phyloP scores from a whole-genome alignment of 163 green algal species.

The Picocystis sp. region DNA sequence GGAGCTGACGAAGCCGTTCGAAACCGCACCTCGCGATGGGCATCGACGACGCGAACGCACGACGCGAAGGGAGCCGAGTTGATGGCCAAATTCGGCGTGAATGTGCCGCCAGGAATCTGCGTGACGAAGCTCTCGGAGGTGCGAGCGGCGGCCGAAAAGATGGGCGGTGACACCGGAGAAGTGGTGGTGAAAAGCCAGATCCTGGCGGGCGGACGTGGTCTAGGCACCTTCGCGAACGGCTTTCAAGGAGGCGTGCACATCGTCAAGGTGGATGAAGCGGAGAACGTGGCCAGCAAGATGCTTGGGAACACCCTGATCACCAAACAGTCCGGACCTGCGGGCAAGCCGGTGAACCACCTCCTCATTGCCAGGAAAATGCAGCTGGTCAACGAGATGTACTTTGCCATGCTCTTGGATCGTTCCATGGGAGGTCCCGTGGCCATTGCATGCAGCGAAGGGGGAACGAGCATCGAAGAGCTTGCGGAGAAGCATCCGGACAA shows the following conservation, averaged over 20 bases:
- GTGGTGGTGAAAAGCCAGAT: conserved; percentile 96
- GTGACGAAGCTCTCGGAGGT: conserved; percentile 61
- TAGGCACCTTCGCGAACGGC: conserved; percentile 84
- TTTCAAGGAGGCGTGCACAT: conserved; percentile 96
- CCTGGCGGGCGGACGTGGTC: conserved; percentile 77
- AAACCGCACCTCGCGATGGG: too few species aligned
- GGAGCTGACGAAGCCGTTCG: too few species aligned
- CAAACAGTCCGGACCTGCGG: conserved; percentile 50
- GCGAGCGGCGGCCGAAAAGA: conserved; percentile 27
- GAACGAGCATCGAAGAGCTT: conserved; percentile 94
- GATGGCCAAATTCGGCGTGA: conserved; percentile 82
- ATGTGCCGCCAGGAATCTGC: conserved; percentile 69
- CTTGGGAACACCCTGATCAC: conserved; percentile 75
- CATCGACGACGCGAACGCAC: too few species aligned
- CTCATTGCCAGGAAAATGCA: conserved; percentile 80
- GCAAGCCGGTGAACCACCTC: conserved; percentile 91
- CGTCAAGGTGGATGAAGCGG: conserved; percentile 39
- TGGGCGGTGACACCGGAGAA: conserved; percentile 49
- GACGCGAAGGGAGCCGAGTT: conserved; percentile 63
- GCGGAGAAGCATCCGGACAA: conserved; percentile 93
- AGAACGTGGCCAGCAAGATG: conserved; percentile 69
- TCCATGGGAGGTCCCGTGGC: conserved; percentile 39
- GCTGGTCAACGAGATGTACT: conserved; percentile 91
- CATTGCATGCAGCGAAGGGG: conserved; percentile 63
- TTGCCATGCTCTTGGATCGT: conserved; percentile 93